phyloP scores from a whole-genome alignment of 345 rosid species.

The Melastoma malabathricum region DNA sequence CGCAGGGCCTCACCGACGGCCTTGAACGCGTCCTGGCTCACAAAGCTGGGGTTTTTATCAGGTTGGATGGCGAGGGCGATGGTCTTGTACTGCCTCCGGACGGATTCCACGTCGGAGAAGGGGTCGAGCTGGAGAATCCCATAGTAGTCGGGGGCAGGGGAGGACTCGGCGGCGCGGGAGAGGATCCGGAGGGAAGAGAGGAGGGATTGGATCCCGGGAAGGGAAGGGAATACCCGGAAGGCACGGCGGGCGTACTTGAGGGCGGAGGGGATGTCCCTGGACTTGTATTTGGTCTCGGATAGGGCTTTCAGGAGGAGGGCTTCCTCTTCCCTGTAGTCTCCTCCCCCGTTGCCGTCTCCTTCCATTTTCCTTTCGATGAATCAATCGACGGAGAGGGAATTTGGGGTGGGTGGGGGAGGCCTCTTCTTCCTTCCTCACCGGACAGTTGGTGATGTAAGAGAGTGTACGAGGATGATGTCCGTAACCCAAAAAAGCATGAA shows the following conservation, averaged over 20 bases:
- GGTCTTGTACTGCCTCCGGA: slow-evolving; percentile 61
- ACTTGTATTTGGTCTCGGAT: slow-evolving; percentile 40
- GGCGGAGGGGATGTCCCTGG: slow-evolving; percentile 45
- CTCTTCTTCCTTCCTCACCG: too few species aligned
- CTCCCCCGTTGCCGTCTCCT: not conserved
- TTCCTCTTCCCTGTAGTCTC: slow-evolving; percentile 24
- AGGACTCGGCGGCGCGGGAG: slow-evolving; percentile 9
- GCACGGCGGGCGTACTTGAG: slow-evolving; percentile 52
- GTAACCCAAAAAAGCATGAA: too few species aligned
- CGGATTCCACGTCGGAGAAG: slow-evolving; percentile 48
- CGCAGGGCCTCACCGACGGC: slow-evolving; percentile 65
- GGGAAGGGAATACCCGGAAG: slow-evolving; percentile 33
- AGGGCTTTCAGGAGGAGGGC: slow-evolving; percentile 36
- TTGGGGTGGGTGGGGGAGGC: too few species aligned
- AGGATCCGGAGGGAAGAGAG: slow-evolving; percentile 54
- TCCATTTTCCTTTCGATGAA: not conserved
- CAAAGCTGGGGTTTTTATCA: slow-evolving; percentile 50
- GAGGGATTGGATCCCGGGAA: slow-evolving; percentile 53
- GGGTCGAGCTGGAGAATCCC: slow-evolving; percentile 75
- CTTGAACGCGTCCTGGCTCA: slow-evolving; percentile 84
- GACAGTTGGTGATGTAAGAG: too few species aligned
- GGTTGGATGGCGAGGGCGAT: slow-evolving; percentile 69
- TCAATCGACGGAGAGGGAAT: too few species aligned
- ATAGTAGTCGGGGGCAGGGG: slow-evolving; percentile 49
- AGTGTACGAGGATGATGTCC: too few species aligned